Percentiles rank a stretch among this genome's conserved stretches.
Conservation (phyloP, 2,329 filamentous ascomycete species). For the Fusarium drepaniforme region DNA sequence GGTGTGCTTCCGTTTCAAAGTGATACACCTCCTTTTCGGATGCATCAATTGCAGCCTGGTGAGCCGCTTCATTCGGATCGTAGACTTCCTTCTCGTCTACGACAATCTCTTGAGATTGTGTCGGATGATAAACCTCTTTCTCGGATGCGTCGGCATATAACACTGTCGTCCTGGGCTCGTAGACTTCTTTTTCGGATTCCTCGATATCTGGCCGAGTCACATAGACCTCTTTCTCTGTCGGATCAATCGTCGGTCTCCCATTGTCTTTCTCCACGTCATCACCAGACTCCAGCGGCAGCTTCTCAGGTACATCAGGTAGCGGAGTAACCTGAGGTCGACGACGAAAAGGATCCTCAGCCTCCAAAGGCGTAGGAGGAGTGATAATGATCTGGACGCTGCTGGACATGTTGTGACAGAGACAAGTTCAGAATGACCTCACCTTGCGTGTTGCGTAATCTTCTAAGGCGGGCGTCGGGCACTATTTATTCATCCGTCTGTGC, state of each 20-base stretch:
- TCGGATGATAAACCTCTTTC: slow-evolving; percentile 2
- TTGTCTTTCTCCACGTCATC: not conserved
- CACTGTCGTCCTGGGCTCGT: not conserved
- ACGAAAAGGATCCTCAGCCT: slow-evolving; percentile 1
- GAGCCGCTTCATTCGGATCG: not conserved
- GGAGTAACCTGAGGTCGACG: slow-evolving; percentile 1
- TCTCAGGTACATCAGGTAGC: slow-evolving; percentile 14
- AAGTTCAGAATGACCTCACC: not conserved
- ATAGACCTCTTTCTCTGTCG: slow-evolving; percentile 26
- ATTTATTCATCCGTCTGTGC: not conserved
- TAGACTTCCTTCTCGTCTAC: slow-evolving; percentile 14
- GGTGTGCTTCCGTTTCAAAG: slow-evolving; percentile 5
- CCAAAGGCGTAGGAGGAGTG: slow-evolving; percentile 29
- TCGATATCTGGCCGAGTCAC: not conserved
- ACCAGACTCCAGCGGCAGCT: not conserved
- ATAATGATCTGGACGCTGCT: slow-evolving; percentile 28
- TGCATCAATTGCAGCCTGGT: not conserved
- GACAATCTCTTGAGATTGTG: not conserved
- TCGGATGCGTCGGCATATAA: not conserved
- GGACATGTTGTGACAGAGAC: not conserved
- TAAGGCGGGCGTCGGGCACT: not conserved
- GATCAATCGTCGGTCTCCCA: not conserved
- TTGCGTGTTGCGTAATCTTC: not conserved
- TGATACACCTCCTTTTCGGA: not conserved
- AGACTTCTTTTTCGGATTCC: slow-evolving; percentile 22